phyloP scores from a whole-genome alignment of 2,329 filamentous ascomycete species.

The Colletotrichum sp. region DNA sequence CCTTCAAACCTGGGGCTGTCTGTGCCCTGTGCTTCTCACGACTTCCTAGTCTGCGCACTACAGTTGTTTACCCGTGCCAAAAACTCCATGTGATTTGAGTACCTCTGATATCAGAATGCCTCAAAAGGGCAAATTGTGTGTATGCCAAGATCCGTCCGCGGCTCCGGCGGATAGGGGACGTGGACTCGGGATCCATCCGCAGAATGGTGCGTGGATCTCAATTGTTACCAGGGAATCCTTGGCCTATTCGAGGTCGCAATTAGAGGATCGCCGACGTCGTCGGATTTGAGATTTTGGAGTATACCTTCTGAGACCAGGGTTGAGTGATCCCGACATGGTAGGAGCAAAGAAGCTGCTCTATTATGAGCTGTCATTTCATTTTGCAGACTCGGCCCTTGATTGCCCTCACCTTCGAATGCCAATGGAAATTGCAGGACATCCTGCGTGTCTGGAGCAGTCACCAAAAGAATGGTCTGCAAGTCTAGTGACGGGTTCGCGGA shows the following conservation, averaged over 20 bases:
- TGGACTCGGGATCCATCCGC: background rate
- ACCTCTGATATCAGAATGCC: background rate
- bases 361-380: background rate
- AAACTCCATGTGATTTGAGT: background rate
- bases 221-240: background rate
- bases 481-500: background rate
- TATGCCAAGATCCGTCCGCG: background rate
- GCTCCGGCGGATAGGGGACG: background rate
- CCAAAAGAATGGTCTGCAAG: background rate
- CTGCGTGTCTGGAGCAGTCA: background rate
- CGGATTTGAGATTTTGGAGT: no score
- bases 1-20: background rate
- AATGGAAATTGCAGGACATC: background rate
- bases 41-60: background rate
- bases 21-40: background rate
- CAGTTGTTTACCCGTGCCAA: background rate
- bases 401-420: rapidly evolving
- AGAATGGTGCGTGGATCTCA: background rate
- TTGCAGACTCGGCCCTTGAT: rapidly evolving
- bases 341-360: background rate
- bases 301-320: no score
- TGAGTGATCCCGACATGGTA: background rate
- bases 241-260: background rate
- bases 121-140: background rate
- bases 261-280: background rate